Percentiles rank a stretch among this genome's conserved stretches.
These are phyloP conservation scores for Dryas integrifolia DNA, from an alignment of 331 rosid genomes.

Conservation along the genomic window DNA sequence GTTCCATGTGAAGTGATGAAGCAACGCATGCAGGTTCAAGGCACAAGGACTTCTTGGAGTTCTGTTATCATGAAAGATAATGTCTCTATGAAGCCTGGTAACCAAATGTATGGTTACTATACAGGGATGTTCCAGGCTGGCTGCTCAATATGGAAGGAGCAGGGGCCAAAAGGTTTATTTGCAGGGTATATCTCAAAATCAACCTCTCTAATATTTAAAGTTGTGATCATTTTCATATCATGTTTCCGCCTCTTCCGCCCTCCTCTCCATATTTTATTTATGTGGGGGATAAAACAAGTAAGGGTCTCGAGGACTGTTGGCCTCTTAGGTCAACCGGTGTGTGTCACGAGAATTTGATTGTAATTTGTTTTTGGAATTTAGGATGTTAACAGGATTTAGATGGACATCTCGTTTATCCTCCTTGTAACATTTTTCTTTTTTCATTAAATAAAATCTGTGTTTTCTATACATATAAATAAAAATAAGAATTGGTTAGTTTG, in stretches of 20 bases:
- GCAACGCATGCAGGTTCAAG: slow-evolving; percentile 95
- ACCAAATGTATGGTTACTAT: slow-evolving; percentile 67
- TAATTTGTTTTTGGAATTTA: neutral
- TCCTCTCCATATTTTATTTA: neutral
- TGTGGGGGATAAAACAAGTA: neutral
- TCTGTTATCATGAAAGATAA: slow-evolving; percentile 46
- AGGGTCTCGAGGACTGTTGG: no score
- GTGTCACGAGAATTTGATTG: neutral
- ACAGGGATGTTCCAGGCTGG: slow-evolving; percentile 85
- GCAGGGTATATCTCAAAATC: slow-evolving; percentile 58
- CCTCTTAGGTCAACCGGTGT: neutral
- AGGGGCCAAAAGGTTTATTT: slow-evolving; percentile 79
- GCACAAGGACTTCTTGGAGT: slow-evolving; percentile 71
- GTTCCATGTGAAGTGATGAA: slow-evolving; percentile 96
- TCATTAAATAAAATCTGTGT: neutral
- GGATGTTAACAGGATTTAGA: neutral
- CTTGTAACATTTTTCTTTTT: neutral
- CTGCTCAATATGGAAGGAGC: slow-evolving; percentile 72
- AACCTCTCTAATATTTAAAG: neutral
- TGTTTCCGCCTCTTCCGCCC: neutral
- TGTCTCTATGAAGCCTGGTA: slow-evolving; percentile 45
- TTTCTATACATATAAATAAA: neutral
- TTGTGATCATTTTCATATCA: slow-evolving; percentile 10
- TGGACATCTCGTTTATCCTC: neutral
- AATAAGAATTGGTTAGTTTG: neutral